Evolutionary conservation across 148 eudicot genomes (phyloP).

Genomic region (Persicaria maculosa): DNA sequence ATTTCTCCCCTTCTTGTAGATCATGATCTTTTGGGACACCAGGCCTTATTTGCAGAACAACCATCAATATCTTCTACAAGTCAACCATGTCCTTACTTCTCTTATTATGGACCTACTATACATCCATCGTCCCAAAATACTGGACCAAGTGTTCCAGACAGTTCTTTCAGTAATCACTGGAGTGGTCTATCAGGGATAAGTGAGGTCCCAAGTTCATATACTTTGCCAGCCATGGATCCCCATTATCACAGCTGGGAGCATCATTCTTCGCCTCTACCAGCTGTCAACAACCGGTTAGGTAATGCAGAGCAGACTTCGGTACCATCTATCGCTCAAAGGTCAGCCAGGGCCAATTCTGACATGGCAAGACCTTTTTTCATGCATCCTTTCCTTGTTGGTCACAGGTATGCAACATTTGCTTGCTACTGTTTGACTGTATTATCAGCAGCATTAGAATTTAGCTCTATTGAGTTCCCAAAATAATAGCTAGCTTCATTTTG

Average conservation of each 20-base stretch:
- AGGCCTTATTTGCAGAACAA: constrained; percentile 66
- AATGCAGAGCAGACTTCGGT: constrained; percentile 50
- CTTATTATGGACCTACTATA: constrained; percentile 63
- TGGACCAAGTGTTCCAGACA: constrained; percentile 45
- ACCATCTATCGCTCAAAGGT: constrained; percentile 47
- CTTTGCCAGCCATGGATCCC: constrained; percentile 62
- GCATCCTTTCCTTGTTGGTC: constrained; percentile 55
- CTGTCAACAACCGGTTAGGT: constrained; percentile 40
- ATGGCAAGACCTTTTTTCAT: constrained; percentile 53
- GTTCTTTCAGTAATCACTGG: constrained; percentile 70
- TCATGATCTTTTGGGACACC: constrained; percentile 81
- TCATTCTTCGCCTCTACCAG: constrained; percentile 42
- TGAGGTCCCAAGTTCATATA: constrained; percentile 60
- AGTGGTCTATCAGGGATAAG: constrained; percentile 50
- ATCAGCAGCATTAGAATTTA: background rate
- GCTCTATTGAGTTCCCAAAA: background rate
- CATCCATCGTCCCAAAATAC: constrained; percentile 61
- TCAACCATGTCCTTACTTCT: constrained; percentile 79
- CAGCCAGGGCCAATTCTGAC: constrained; percentile 54
- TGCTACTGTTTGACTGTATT: background rate
- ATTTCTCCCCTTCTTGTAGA: constrained; percentile 33
- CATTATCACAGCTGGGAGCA: constrained; percentile 69
- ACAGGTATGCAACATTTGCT: constrained; percentile 38
- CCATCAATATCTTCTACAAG: constrained; percentile 63
- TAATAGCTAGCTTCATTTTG: background rate